These are phyloP conservation scores for Excoecaria cochinchinensis DNA, from an alignment of 345 rosid genomes.

Conservation along the genomic window DNA sequence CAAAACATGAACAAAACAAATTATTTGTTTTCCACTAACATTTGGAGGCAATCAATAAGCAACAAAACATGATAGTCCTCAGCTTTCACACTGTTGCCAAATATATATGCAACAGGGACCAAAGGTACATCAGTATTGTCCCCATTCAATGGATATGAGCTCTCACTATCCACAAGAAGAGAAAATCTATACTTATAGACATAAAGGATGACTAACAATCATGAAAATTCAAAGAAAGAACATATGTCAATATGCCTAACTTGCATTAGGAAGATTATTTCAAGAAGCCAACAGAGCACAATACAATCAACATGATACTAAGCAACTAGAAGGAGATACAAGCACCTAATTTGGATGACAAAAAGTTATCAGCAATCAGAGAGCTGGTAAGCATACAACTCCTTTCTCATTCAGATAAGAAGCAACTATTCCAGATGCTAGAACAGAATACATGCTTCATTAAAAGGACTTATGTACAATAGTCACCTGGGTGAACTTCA, in stretches of 20 bases:
- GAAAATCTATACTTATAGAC: neutral
- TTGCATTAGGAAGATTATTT: neutral
- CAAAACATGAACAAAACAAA: neutral
- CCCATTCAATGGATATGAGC: neutral
- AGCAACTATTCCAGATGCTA: neutral
- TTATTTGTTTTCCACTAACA: neutral
- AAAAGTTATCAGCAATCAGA: neutral
- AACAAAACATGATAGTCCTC: neutral
- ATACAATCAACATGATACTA: neutral
- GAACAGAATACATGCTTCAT: neutral
- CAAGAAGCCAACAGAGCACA: neutral
- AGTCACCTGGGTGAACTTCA: constrained; percentile 88
- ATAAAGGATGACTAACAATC: neutral
- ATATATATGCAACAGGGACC: neutral
- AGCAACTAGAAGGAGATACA: neutral
- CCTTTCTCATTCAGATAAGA: neutral
- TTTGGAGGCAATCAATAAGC: neutral
- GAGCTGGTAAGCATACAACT: neutral
- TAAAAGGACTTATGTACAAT: neutral
- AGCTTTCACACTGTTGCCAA: neutral
- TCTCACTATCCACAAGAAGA: neutral
- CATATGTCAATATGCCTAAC: neutral
- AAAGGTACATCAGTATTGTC: neutral
- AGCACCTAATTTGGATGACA: neutral
- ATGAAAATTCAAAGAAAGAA: neutral